A percentile compares a stretch with the other conserved stretches of the same genome.
Evolutionary conservation across 176 grass and related monocot species (phyloP).

Genomic region (Aegilops speltoides): DNA sequence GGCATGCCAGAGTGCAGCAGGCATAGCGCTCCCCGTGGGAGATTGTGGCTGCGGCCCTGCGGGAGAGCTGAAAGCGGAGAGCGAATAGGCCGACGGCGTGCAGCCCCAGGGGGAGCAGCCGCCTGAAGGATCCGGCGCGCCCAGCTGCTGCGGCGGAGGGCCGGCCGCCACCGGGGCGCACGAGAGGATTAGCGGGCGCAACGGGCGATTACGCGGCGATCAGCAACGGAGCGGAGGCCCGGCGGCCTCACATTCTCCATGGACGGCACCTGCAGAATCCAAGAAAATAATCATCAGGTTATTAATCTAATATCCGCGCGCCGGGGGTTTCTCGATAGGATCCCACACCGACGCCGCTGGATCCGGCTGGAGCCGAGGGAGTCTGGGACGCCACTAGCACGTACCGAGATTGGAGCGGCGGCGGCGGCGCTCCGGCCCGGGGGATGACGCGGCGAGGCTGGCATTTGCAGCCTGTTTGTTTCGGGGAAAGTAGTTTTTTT

Average conservation of each 20-base stretch:
- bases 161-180: background rate
- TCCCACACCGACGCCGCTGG: too few species aligned
- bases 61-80: slow-evolving; percentile 33
- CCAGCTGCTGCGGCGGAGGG: background rate
- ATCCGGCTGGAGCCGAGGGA: too few species aligned
- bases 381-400: too few species aligned
- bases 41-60: background rate
- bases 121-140: background rate
- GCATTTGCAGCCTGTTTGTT: too few species aligned
- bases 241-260: slow-evolving; percentile 49
- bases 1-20: too few species aligned
- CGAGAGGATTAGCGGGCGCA: background rate
- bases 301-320: too few species aligned
- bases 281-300: too few species aligned
- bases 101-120: background rate
- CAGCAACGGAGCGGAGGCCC: background rate
- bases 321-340: too few species aligned
- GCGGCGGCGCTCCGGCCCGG: background rate
- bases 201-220: background rate
- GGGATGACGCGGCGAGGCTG: background rate
- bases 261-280: too few species aligned
- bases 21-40: too few species aligned
- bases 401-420: too few species aligned
- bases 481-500: too few species aligned
- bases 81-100: background rate